Conservation (phyloP, 2,329 filamentous ascomycete genomes). For the Magnaporthiopsis rhizophila region DNA sequence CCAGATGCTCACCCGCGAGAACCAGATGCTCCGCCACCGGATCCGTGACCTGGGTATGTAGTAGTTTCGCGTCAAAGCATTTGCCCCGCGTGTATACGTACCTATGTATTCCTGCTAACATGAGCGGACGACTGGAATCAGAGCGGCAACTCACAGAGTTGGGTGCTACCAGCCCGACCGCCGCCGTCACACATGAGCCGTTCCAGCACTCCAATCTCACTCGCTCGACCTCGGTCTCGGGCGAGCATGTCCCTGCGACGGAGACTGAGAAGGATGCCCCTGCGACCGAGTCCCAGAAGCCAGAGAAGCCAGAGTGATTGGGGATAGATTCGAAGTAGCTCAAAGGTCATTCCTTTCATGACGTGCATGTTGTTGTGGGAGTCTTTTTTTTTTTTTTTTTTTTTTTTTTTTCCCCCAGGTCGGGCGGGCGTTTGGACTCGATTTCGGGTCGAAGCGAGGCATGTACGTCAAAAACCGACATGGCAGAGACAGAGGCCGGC, state of each 20-base stretch:
- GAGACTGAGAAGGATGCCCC: not conserved
- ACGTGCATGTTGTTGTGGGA: not conserved
- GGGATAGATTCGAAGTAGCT: not conserved
- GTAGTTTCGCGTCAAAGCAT: not conserved
- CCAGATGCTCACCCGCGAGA: slow-evolving; percentile 68
- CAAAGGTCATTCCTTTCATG: not conserved
- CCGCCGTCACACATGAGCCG: slow-evolving; percentile 36
- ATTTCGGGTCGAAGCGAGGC: not conserved
- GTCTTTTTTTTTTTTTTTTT: not conserved
- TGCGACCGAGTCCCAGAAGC: not conserved
- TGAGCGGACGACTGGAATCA: slow-evolving; percentile 16
- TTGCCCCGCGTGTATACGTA: not conserved
- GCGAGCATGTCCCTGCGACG: slow-evolving; percentile 17
- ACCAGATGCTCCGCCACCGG: slow-evolving; percentile 71
- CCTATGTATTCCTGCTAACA: not conserved
- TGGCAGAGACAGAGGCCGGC: not conserved
- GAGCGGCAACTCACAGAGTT: slow-evolving; percentile 45
- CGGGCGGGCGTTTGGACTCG: not conserved
- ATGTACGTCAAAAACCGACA: not conserved
- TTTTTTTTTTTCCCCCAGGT: too few species aligned
- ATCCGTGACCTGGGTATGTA: slow-evolving; percentile 61
- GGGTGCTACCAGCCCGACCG: slow-evolving; percentile 19
- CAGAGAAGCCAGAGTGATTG: not conserved
- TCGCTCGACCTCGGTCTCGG: slow-evolving; percentile 36
- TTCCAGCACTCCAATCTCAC: slow-evolving; percentile 40